Base-by-base conservation (phyloP, 106 monocot species). In the Acorus gramineus region DNA sequence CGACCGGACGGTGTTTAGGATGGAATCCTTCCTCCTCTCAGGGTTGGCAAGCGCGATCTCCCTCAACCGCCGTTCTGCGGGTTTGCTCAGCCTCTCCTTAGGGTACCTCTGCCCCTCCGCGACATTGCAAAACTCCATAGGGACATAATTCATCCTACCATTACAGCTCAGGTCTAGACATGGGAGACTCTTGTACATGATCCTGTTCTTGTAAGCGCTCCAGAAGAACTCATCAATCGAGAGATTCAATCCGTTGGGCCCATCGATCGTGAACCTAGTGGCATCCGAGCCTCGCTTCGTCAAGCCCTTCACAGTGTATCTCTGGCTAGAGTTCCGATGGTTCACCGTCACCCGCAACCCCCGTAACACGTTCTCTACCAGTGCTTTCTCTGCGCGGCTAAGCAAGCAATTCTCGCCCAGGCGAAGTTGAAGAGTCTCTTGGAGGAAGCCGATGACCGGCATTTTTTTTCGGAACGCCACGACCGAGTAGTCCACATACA, bases 121-220 rank as follows among this genome's bases (percentile, higher is more conserved):
- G 4, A 83, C 11, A 11, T 50, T 42, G 28, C 82, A 83, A 5
- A 78, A 72, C 55, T 83, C 82, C 61, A 83, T 75, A 1, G 82
- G 82, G 47, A 83, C 78, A 72, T 62, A 79, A 14, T 75, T 78
- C 11, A 14, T 49, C 70, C 47, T 62, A 11, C 28, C 28, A 28
- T 49, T 66, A n/a, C 56, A 71, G 57, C 75, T 74, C 66, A 83
- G 49, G 55, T 69, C 59, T 71, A 83, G 46, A 48, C 82, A 83
- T n/a, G 78, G 82, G 3, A 83, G 67, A 42, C 57, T 60, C 54
- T 42, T 46, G 42, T 62, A 75, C 47, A 53, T 47, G 3, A 83
- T 66, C 8, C 67, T 60, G 3, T 28, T 57, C n/a, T 55, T 51
- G 50, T 83, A 67, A 47, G 49, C 67, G 2, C 49, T 44, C 60